A percentile compares a stretch with the other conserved stretches of the same genome.
These are phyloP conservation scores for Noccaea bulbosa DNA, from an alignment of 345 rosid genomes.

Conservation along the genomic window DNA sequence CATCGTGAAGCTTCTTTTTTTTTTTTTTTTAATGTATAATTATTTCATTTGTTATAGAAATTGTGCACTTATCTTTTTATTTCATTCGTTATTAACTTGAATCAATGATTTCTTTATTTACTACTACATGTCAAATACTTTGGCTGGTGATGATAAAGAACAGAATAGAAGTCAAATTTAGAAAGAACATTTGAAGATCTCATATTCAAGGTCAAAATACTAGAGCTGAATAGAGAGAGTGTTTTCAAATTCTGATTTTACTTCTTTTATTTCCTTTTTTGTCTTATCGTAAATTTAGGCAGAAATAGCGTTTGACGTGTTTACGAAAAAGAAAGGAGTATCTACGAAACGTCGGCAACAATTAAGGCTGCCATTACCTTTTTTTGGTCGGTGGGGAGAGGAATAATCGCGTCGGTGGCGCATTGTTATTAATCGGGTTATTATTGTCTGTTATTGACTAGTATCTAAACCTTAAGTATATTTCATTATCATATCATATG, in stretches of 20 bases:
- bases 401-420: background rate
- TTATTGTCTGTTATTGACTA: background rate
- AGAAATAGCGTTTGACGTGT: conserved; percentile 23
- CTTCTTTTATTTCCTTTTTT: background rate
- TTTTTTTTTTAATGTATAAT: background rate
- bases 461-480: background rate
- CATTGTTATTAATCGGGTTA: conserved; percentile 3
- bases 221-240: background rate
- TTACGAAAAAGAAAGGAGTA: background rate
- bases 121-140: background rate
- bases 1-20: background rate
- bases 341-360: conserved; percentile 30
- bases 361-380: conserved; percentile 18
- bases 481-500: conserved; percentile 2
- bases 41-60: conserved; percentile 25
- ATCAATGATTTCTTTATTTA: background rate
- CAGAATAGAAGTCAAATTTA: conserved; percentile 13
- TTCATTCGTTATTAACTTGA: background rate
- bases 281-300: conserved; percentile 12
- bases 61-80: background rate
- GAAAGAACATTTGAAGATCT: conserved; percentile 1
- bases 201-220: conserved; percentile 22
- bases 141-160: background rate
- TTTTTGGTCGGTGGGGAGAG: conserved; percentile 25
- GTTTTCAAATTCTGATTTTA: background rate